A percentile compares a stretch with the other conserved stretches of the same genome.
These are phyloP conservation scores for Sclerotinia minor DNA, from an alignment of 2,329 filamentous ascomycete species.

Conservation along the genomic window DNA sequence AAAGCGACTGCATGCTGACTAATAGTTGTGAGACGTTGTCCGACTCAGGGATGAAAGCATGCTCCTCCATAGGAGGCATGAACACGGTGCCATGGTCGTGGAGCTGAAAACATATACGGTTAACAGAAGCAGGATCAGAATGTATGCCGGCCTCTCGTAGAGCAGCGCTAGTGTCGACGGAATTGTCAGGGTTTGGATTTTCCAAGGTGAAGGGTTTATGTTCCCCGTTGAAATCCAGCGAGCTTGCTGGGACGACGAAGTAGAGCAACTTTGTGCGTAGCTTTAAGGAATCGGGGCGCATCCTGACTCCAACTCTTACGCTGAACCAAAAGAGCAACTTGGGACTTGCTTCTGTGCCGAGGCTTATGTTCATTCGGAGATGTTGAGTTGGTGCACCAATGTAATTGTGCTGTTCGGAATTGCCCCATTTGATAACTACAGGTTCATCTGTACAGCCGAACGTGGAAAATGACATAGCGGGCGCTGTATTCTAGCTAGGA, in stretches of 20 bases:
- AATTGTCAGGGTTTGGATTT: not conserved
- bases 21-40: too few species aligned
- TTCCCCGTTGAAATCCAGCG: not conserved
- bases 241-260: constrained; percentile 2
- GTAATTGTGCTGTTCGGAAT: too few species aligned
- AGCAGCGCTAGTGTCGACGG: not conserved
- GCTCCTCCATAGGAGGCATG: too few species aligned
- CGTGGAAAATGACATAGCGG: not conserved
- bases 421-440: not conserved
- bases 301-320: not conserved
- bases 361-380: constrained; percentile 8
- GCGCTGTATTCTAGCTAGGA: not conserved
- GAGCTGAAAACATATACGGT: too few species aligned
- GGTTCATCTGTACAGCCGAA: not conserved
- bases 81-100: too few species aligned
- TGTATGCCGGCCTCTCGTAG: not conserved
- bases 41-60: too few species aligned
- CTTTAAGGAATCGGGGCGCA: not conserved
- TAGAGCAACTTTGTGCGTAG: constrained; percentile 1
- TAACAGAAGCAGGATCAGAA: too few species aligned
- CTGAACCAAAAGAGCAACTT: constrained; percentile 14
- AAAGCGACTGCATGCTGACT: too few species aligned
- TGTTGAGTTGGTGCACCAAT: not conserved
- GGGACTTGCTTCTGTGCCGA: not conserved
- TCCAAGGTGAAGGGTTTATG: not conserved